These are phyloP conservation scores for Dianthus caryophyllus DNA, from an alignment of 148 eudicot species.

Conservation along the genomic window DNA sequence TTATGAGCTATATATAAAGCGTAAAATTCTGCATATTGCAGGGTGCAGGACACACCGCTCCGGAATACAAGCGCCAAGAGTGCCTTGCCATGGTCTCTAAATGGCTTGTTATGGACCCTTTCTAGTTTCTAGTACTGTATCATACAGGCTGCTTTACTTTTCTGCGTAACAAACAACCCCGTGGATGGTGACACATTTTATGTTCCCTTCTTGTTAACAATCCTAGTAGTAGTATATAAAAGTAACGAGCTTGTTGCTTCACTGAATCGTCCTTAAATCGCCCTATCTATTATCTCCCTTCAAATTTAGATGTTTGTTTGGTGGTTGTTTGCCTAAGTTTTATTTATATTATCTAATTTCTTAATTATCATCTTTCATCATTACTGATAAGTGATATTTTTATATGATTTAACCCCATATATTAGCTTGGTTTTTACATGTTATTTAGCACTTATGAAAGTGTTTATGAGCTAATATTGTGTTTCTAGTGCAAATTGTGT, in stretches of 20 bases:
- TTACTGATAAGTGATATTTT: too few relatives aligned
- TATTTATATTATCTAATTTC: too few relatives aligned
- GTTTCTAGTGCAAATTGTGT: too few relatives aligned
- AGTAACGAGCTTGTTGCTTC: not conserved
- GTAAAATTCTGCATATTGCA: not conserved
- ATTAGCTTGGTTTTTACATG: too few relatives aligned
- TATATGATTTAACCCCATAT: too few relatives aligned
- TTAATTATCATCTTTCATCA: too few relatives aligned
- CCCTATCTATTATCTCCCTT: not conserved
- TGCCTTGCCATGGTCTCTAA: conserved; percentile 33
- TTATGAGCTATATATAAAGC: not conserved
- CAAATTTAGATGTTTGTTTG: not conserved
- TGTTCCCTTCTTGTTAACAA: not conserved
- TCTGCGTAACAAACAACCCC: too few relatives aligned
- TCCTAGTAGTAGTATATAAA: not conserved
- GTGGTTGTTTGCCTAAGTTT: too few relatives aligned
- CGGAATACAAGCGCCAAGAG: conserved; percentile 43
- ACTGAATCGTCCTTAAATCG: not conserved
- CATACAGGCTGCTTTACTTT: too few relatives aligned
- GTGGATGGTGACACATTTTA: not conserved
- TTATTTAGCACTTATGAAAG: too few relatives aligned
- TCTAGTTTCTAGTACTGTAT: too few relatives aligned
- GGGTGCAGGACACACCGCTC: conserved; percentile 61
- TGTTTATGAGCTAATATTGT: too few relatives aligned
- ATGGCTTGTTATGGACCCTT: conserved; percentile 35